Conservation (phyloP, 495 filamentous ascomycete species). For the Hypomontagnella submonticulosa region DNA sequence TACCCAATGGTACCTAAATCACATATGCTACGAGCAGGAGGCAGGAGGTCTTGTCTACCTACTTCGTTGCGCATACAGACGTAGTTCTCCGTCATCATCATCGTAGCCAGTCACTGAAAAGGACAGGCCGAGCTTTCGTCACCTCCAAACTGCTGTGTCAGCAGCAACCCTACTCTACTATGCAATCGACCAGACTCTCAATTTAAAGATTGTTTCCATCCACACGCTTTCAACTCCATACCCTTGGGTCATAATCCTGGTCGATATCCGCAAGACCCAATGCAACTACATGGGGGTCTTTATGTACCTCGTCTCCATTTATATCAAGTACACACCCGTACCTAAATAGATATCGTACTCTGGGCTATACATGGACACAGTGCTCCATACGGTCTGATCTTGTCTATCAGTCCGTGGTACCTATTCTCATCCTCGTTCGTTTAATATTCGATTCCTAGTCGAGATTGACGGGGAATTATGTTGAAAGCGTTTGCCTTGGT, state of each 20-base stretch:
- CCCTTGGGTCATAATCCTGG: conserved; percentile 42
- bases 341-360: conserved; percentile 17
- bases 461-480: conserved; percentile 34
- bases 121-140: conserved; percentile 28
- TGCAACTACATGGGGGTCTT: conserved; percentile 33
- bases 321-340: conserved; percentile 33
- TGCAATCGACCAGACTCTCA: conserved; percentile 26
- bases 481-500: conserved; percentile 34
- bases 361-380: conserved; percentile 34
- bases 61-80: conserved; percentile 14
- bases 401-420: conserved; percentile 27
- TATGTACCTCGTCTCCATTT: conserved; percentile 31
- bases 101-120: conserved; percentile 11
- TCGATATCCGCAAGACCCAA: conserved; percentile 29
- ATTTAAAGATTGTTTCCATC: conserved; percentile 38
- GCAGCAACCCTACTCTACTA: conserved; percentile 16
- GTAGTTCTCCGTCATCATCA: conserved; percentile 20
- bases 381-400: conserved; percentile 23
- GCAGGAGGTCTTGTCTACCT: background rate
- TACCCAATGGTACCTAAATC: background rate
- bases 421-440: conserved; percentile 32
- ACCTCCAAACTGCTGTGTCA: conserved; percentile 8
- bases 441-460: conserved; percentile 38
- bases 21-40: background rate
- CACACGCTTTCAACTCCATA: conserved; percentile 39